A percentile compares a stretch with the other conserved stretches of the same genome.
Evolutionary conservation across 1,139 yeast genomes (phyloP).

Genomic region (Nakaseomyces bracarensis): DNA sequence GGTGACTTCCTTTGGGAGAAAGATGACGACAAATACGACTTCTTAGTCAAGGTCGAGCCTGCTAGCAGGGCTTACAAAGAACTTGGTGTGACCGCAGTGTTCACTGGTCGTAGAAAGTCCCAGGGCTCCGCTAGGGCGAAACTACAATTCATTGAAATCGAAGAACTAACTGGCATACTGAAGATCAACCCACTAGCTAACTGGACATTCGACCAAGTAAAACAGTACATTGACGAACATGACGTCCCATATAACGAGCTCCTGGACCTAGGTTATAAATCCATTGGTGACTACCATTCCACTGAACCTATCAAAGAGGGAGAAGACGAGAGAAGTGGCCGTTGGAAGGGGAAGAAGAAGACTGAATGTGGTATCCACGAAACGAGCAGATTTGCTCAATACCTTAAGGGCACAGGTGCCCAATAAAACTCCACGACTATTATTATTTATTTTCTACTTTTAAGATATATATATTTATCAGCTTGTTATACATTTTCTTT

Average conservation of each 20-base stretch:
- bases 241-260: slow-evolving; percentile 80
- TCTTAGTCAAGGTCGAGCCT: slow-evolving; percentile 86
- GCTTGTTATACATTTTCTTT: no score
- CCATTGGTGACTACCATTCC: slow-evolving; percentile 94
- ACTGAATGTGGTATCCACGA: slow-evolving; percentile 96
- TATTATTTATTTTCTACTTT: neutral
- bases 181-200: slow-evolving; percentile 85
- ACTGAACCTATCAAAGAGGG: slow-evolving; percentile 85
- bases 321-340: slow-evolving; percentile 90
- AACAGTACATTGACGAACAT: slow-evolving; percentile 56
- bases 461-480: neutral
- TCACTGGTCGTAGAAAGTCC: slow-evolving; percentile 85
- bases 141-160: slow-evolving; percentile 72
- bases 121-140: slow-evolving; percentile 80
- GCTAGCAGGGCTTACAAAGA: slow-evolving; percentile 75
- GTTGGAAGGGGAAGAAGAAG: slow-evolving; percentile 91
- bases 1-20: slow-evolving; percentile 81
- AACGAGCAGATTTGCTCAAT: slow-evolving; percentile 62
- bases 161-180: slow-evolving; percentile 56
- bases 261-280: slow-evolving; percentile 78
- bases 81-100: slow-evolving; percentile 65
- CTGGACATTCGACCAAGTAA: slow-evolving; percentile 73
- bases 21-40: slow-evolving; percentile 78
- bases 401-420: slow-evolving; percentile 27
- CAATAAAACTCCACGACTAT: no score